These are phyloP conservation scores for Castanea sativa DNA, from an alignment of 306 rosid species.

Conservation along the genomic window DNA sequence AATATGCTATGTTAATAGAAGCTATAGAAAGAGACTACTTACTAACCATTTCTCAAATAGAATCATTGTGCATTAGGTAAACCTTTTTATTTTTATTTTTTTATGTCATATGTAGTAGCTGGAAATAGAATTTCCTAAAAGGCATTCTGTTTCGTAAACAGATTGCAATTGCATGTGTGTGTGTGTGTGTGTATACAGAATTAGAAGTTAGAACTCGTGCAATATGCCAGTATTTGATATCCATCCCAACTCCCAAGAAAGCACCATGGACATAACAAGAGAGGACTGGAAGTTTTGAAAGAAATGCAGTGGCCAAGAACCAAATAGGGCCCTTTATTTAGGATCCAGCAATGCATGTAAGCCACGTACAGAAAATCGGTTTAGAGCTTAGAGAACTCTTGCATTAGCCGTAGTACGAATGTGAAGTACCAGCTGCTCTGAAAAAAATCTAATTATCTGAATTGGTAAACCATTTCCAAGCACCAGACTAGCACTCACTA, in stretches of 20 bases:
- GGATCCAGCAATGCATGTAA: slow-evolving; percentile 11
- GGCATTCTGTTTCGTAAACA: no score
- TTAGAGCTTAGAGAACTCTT: slow-evolving; percentile 3
- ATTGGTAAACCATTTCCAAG: slow-evolving; percentile 10
- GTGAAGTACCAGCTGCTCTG: neutral
- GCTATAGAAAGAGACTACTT: no score
- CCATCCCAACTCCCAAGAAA: neutral
- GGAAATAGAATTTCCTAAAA: no score
- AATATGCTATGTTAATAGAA: no score
- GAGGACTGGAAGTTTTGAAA: neutral
- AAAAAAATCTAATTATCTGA: neutral
- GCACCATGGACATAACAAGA: neutral
- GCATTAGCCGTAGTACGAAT: neutral
- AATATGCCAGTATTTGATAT: neutral
- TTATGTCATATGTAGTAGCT: no score
- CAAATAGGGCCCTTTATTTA: neutral
- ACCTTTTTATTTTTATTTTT: no score
- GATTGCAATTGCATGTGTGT: neutral
- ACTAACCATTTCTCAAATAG: no score
- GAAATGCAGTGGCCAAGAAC: neutral
- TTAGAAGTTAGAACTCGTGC: neutral
- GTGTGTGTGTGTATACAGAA: no score
- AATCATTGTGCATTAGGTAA: no score
- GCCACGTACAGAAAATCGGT: slow-evolving; percentile 23
- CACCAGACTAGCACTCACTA: neutral